Evolutionary conservation across 2,329 filamentous ascomycete species (phyloP).

Genomic region (Colletotrichum liriopes): DNA sequence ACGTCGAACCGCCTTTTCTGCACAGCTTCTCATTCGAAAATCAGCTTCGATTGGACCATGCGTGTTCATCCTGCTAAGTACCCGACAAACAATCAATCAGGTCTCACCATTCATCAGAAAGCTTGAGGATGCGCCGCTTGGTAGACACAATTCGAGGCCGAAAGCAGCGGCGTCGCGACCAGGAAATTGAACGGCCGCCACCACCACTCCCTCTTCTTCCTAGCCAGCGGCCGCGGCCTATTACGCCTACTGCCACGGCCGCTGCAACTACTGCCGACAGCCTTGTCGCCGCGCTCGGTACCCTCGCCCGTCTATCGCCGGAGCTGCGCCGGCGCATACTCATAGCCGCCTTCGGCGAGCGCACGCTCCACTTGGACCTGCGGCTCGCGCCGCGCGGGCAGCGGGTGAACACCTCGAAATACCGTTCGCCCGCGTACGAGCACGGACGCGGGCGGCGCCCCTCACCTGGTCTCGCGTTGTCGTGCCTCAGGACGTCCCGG

Average conservation of each 20-base stretch:
- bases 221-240: constrained; percentile 15
- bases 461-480: not conserved
- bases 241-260: constrained; percentile 3
- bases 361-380: constrained; percentile 48
- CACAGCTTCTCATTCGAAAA: too few species aligned
- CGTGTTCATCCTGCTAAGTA: too few species aligned
- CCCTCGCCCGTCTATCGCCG: constrained; percentile 48
- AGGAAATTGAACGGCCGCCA: constrained; percentile 3
- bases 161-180: not conserved
- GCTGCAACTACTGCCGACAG: not conserved
- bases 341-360: constrained; percentile 46
- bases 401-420: not conserved
- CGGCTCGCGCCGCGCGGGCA: constrained; percentile 12
- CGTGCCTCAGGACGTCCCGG: not conserved
- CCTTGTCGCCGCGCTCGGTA: constrained; percentile 10
- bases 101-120: constrained; percentile 36
- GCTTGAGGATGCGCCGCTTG: constrained; percentile 14
- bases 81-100: too few species aligned
- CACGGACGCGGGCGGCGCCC: constrained; percentile 8
- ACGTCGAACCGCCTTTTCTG: too few species aligned
- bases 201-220: constrained; percentile 14
- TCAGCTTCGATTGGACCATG: too few species aligned
- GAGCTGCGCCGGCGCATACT: constrained; percentile 54
- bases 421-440: not conserved
- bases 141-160: constrained; percentile 19